Evolutionary conservation across 1,139 yeast genomes (phyloP).

Genomic region (Maudiozyma humilis): DNA sequence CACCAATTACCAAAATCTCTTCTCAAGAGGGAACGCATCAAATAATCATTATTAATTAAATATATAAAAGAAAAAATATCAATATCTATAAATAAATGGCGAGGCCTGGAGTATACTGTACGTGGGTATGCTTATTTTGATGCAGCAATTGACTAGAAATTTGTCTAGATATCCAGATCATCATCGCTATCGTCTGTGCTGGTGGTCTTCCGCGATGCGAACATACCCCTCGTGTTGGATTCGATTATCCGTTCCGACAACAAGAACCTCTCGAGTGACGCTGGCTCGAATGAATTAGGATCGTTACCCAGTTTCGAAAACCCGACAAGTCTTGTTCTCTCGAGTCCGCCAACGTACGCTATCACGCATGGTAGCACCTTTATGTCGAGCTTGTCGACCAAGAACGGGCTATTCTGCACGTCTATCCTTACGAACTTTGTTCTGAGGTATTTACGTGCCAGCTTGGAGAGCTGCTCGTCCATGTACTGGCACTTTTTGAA

Average conservation of each 20-base stretch:
- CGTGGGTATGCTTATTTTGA: too few species aligned
- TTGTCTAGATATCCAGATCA: conserved; percentile 35
- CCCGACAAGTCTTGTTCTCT: conserved; percentile 54
- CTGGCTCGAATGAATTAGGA: conserved; percentile 36
- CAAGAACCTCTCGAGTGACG: conserved; percentile 41
- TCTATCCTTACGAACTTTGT: conserved; percentile 49
- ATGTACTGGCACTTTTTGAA: conserved; percentile 55
- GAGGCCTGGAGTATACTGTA: too few species aligned
- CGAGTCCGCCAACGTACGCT: conserved; percentile 59
- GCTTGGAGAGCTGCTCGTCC: conserved; percentile 40
- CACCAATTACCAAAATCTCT: neutral
- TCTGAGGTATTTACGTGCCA: conserved; percentile 52
- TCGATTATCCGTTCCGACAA: conserved; percentile 17
- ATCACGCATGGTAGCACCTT: conserved; percentile 67
- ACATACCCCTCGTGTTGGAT: neutral
- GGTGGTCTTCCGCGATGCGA: neutral
- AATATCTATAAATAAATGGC: too few species aligned
- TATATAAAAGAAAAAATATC: neutral
- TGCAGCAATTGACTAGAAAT: too few species aligned
- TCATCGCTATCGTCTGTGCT: conserved; percentile 33
- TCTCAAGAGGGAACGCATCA: neutral
- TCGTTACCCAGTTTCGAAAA: conserved; percentile 47
- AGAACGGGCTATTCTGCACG: conserved; percentile 63
- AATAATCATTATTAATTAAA: neutral
- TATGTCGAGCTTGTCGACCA: conserved; percentile 52